Percentiles rank a stretch among this genome's conserved stretches.
Conservation (phyloP, 768 basidiomycete genomes). For the Lepiota venenata region DNA sequence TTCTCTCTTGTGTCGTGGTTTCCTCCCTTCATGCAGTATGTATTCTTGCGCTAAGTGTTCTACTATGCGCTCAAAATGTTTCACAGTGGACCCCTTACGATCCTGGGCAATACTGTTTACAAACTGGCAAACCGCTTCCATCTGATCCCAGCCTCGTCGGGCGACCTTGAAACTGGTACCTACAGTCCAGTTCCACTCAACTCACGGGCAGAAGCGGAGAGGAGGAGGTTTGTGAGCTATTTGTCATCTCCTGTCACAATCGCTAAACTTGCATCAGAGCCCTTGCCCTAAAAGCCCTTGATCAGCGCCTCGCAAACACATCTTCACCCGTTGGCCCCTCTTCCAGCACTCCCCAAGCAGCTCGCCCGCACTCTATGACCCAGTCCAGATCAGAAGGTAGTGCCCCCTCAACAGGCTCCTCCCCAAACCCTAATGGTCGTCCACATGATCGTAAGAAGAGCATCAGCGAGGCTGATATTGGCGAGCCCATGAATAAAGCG, state of each 20-base stretch:
- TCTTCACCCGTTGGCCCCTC: conserved; percentile 39
- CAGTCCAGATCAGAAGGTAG: conserved; percentile 29
- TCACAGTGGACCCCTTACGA: conserved; percentile 65
- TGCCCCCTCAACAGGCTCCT: conserved; percentile 23
- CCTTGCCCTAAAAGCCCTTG: conserved; percentile 94
- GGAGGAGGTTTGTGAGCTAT: conserved; percentile 65
- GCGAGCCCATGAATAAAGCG: conserved; percentile 27
- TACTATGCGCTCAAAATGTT: not conserved
- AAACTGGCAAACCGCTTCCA: conserved; percentile 64
- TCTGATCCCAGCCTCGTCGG: conserved; percentile 61
- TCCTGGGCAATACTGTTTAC: conserved; percentile 66
- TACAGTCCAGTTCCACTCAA: conserved; percentile 81
- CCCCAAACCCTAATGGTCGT: conserved; percentile 18
- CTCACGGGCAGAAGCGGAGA: conserved; percentile 93
- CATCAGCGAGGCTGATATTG: conserved; percentile 30
- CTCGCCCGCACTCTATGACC: conserved; percentile 26
- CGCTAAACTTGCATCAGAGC: conserved; percentile 49
- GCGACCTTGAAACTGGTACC: conserved; percentile 69
- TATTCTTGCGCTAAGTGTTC: conserved; percentile 13
- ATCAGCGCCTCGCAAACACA: conserved; percentile 81
- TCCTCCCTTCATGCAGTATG: conserved; percentile 92
- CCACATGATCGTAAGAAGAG: conserved; percentile 26
- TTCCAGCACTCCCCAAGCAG: conserved; percentile 25
- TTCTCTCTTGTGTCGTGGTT: conserved; percentile 96
- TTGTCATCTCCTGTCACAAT: conserved; percentile 1